These are phyloP conservation scores for Colletotrichum tropicale DNA, from an alignment of 2,329 filamentous ascomycete species.

Conservation along the genomic window DNA sequence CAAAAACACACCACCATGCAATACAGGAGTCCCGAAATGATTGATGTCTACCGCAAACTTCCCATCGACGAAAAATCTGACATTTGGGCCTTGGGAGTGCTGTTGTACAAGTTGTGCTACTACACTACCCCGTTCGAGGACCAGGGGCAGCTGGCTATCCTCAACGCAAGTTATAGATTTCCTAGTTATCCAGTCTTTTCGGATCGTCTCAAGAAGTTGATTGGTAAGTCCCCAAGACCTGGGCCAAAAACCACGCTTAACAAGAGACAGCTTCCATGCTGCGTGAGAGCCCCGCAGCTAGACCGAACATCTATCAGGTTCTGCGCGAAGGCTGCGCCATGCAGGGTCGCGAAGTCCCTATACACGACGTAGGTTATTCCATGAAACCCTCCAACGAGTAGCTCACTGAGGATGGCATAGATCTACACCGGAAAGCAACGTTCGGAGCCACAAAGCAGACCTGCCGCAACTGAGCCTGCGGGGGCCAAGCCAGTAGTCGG, in stretches of 20 bases:
- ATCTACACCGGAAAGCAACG: slow-evolving; percentile 72
- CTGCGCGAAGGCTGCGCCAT: slow-evolving; percentile 86
- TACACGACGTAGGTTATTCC: slow-evolving; percentile 76
- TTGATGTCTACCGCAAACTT: slow-evolving; percentile 95
- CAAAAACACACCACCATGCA: slow-evolving; percentile 97
- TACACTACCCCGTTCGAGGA: slow-evolving; percentile 99
- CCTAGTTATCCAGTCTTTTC: slow-evolving; percentile 90
- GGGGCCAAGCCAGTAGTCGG: slow-evolving; percentile 70
- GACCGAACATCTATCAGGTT: slow-evolving; percentile 95
- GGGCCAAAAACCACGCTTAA: slow-evolving; percentile 21
- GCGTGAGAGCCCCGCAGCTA: slow-evolving; percentile 75
- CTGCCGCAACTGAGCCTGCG: slow-evolving; percentile 58
- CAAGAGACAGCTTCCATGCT: slow-evolving; percentile 78
- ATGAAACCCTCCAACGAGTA: slow-evolving; percentile 19
- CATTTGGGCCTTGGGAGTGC: slow-evolving; percentile 94
- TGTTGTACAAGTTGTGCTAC: slow-evolving; percentile 98
- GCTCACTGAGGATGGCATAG: slow-evolving; percentile 43
- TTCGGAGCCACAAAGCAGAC: slow-evolving; percentile 62
- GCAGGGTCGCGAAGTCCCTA: slow-evolving; percentile 84
- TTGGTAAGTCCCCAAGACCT: slow-evolving; percentile 60
- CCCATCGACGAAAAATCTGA: slow-evolving; percentile 99
- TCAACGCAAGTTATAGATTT: slow-evolving; percentile 94
- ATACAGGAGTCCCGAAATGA: slow-evolving; percentile 98
- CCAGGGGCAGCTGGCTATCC: slow-evolving; percentile 93
- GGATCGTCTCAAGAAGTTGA: slow-evolving; percentile 85